Conservation (phyloP, 768 basidiomycete genomes). For the Cystofilobasidium ferigula region DNA sequence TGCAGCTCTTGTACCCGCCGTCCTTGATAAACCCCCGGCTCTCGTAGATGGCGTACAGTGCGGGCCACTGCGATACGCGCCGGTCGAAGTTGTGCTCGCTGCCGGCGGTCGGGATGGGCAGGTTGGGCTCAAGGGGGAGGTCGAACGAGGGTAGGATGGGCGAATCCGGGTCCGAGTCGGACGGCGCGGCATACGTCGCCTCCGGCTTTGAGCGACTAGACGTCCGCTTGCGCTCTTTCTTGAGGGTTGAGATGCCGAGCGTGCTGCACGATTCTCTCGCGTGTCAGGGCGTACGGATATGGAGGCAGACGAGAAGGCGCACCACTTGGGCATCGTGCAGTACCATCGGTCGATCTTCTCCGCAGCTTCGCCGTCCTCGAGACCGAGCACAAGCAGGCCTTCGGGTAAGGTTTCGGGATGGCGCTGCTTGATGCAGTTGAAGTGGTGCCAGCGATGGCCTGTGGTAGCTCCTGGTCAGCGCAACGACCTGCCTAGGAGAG, state of each 20-base stretch:
- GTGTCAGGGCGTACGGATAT: neutral
- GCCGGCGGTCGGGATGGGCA: neutral
- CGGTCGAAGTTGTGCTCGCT: neutral
- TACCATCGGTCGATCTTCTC: conserved; percentile 24
- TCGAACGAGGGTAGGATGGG: neutral
- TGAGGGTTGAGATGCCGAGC: neutral
- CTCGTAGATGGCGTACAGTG: conserved; percentile 9
- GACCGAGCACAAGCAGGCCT: neutral
- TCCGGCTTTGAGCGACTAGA: neutral
- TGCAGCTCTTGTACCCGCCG: conserved; percentile 5
- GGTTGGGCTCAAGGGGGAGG: neutral
- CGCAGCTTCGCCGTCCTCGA: conserved; percentile 1
- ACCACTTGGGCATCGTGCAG: conserved; percentile 14
- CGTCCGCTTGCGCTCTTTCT: neutral
- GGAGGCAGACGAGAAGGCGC: neutral
- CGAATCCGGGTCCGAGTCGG: neutral
- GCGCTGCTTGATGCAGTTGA: conserved; percentile 9
- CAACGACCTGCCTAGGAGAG: no score
- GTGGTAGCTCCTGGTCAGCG: no score
- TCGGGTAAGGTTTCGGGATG: neutral
- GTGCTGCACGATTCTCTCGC: neutral
- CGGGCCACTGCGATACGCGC: conserved; percentile 14
- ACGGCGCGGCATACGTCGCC: neutral
- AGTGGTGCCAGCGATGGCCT: conserved; percentile 24
- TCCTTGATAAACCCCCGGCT: neutral